Conservation (phyloP, 73 alveolate species). For the Paramecium sonneborni region DNA sequence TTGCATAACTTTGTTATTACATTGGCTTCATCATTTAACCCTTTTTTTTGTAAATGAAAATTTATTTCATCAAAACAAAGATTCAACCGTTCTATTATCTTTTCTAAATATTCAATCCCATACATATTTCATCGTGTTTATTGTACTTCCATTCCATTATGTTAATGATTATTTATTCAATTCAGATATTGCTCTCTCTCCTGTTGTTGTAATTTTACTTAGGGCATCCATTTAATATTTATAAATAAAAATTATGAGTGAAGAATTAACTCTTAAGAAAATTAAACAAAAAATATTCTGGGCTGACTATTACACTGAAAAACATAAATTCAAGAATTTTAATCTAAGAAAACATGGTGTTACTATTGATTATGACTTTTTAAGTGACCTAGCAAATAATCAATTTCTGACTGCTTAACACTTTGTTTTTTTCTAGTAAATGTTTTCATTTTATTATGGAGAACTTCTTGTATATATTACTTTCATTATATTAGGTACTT, state of each 20-base stretch:
- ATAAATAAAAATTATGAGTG: not conserved
- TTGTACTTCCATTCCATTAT: not conserved
- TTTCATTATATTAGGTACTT: not conserved
- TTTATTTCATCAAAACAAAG: constrained; percentile 28
- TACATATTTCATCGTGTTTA: not conserved
- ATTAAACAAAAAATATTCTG: not conserved
- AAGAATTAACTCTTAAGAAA: not conserved
- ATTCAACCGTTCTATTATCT: constrained; percentile 10
- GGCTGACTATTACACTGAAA: not conserved
- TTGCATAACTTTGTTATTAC: not conserved
- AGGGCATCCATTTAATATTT: constrained; percentile 32
- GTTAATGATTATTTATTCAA: not conserved
- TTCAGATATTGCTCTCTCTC: constrained; percentile 43
- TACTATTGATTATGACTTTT: not conserved
- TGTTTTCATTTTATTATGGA: not conserved
- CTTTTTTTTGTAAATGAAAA: constrained; percentile 14
- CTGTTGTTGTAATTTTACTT: not conserved
- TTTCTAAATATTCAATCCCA: not conserved
- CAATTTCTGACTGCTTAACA: not conserved
- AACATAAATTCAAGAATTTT: not conserved
- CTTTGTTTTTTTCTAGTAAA: not conserved
- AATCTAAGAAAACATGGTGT: not conserved
- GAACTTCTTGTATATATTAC: not conserved
- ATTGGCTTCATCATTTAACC: not conserved
- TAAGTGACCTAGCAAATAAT: not conserved